These are phyloP conservation scores for Aegilops longissima DNA, from an alignment of 176 grass and related monocot species.

Conservation along the genomic window DNA sequence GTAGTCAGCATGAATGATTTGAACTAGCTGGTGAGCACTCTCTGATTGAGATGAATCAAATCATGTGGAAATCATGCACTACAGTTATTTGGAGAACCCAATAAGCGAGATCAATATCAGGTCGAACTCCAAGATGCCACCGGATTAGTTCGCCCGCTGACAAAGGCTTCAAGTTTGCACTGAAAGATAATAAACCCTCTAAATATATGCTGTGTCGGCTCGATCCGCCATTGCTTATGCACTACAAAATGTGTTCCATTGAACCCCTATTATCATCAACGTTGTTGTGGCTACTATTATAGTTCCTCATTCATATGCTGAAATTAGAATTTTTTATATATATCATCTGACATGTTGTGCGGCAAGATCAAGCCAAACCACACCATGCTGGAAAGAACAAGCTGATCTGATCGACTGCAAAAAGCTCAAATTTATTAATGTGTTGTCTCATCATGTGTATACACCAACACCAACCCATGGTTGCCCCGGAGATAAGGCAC, in stretches of 20 bases:
- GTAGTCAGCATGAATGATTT: conserved; percentile 9
- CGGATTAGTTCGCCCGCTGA: not conserved
- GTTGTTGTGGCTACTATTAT: not conserved
- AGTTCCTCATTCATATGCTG: not conserved
- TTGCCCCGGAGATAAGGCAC: conserved; percentile 54
- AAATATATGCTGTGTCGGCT: not conserved
- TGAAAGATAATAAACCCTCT: not conserved
- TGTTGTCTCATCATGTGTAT: conserved; percentile 21
- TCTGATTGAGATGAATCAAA: conserved; percentile 18
- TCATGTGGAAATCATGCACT: not conserved
- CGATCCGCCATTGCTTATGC: not conserved
- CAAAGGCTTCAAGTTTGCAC: not conserved
- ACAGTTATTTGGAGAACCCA: not conserved
- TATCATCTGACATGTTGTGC: not conserved
- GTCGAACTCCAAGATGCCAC: not conserved
- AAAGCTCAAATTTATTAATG: conserved; percentile 31
- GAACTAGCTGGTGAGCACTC: conserved; percentile 7
- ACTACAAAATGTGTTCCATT: not conserved
- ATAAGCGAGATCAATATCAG: not conserved
- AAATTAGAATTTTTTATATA: not conserved
- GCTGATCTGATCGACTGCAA: conserved; percentile 30
- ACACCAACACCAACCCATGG: conserved; percentile 13
- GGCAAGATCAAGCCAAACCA: conserved; percentile 5
- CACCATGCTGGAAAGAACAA: conserved; percentile 30
- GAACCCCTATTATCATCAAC: not conserved